phyloP scores from a whole-genome alignment of 257 asterid genomes.

The Forsythia viridissima region DNA sequence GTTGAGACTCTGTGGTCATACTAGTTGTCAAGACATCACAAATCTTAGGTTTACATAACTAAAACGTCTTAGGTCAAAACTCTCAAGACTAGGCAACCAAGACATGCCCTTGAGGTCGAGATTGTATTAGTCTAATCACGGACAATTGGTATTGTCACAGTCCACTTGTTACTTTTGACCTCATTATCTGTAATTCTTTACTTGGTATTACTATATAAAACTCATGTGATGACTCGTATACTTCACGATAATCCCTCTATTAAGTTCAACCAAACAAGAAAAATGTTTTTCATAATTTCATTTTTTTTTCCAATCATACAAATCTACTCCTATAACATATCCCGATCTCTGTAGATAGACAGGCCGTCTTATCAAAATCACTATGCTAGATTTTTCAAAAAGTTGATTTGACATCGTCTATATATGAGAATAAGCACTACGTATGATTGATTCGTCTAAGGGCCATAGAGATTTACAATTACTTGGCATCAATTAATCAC shows the following conservation, averaged over 20 bases:
- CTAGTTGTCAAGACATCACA: background rate
- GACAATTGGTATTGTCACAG: too few species aligned
- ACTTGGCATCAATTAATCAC: background rate
- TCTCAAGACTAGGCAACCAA: background rate
- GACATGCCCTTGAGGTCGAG: background rate
- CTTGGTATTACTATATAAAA: background rate
- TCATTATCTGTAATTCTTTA: background rate
- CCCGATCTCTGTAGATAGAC: background rate
- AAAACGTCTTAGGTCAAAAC: background rate
- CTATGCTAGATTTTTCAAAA: background rate
- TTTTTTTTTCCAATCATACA: too few species aligned
- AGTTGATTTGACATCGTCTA: slow-evolving; percentile 16
- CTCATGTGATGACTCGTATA: too few species aligned
- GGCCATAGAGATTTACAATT: background rate
- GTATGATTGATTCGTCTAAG: background rate
- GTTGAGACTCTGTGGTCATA: background rate
- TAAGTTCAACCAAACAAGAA: background rate
- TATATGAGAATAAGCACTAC: background rate
- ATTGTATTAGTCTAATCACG: background rate
- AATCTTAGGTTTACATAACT: background rate
- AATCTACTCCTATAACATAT: background rate
- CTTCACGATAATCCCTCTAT: background rate
- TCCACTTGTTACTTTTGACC: background rate
- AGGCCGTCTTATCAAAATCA: too few species aligned
- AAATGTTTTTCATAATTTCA: too few species aligned